Conservation (phyloP, 495 filamentous ascomycete genomes). For the Tuber microsphaerosporum region DNA sequence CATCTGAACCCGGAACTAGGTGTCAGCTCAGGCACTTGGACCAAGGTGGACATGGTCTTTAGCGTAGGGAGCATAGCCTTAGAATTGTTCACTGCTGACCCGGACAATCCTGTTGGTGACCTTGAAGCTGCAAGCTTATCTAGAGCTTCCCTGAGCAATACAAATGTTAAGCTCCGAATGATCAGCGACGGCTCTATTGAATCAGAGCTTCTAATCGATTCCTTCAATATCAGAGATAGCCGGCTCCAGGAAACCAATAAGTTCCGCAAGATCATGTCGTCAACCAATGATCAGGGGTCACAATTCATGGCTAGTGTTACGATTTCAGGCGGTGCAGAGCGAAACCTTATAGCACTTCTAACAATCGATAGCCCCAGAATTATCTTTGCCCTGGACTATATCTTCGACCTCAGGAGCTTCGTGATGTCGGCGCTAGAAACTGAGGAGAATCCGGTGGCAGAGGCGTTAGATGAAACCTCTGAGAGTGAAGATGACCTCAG, state of each 20-base stretch:
- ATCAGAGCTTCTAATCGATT: constrained; percentile 86
- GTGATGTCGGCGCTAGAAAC: constrained; percentile 46
- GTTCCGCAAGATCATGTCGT: constrained; percentile 95
- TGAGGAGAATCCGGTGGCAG: constrained; percentile 37
- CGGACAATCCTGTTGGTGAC: constrained; percentile 66
- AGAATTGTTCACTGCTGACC: constrained; percentile 72
- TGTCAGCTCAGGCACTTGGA: constrained; percentile 65
- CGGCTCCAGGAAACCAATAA: constrained; percentile 81
- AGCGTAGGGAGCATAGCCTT: constrained; percentile 78
- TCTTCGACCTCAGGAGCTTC: constrained; percentile 82
- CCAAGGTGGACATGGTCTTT: constrained; percentile 87
- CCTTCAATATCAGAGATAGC: constrained; percentile 89
- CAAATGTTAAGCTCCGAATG: constrained; percentile 86
- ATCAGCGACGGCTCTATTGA: constrained; percentile 85
- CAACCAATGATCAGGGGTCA: constrained; percentile 84
- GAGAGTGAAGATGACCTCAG: constrained; percentile 27
- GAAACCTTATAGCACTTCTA: constrained; percentile 78
- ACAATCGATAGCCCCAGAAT: constrained; percentile 94
- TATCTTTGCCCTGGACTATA: constrained; percentile 89
- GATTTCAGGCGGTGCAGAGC: constrained; percentile 77
- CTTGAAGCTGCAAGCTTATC: constrained; percentile 78
- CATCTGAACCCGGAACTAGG: constrained; percentile 61
- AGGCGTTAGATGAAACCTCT: constrained; percentile 23
- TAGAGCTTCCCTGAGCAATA: constrained; percentile 87
- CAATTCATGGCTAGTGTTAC: constrained; percentile 97